A percentile compares a stretch with the other conserved stretches of the same genome.
Evolutionary conservation across 805 yeast species (phyloP).

Genomic region (Yarrowia sp.): DNA sequence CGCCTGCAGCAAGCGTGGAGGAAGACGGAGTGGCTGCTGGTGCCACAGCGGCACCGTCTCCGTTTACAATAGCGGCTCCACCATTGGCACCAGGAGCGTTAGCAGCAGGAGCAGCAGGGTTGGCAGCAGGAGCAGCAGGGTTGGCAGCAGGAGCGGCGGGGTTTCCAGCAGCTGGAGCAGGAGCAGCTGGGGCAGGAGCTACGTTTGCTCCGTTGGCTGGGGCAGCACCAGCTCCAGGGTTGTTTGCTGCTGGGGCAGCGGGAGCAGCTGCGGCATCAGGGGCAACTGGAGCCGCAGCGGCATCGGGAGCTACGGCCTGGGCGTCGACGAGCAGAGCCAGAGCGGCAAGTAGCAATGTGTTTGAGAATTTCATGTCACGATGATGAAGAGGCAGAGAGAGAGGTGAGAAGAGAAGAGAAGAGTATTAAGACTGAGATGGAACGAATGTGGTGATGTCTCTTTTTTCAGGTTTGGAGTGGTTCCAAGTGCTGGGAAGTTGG

Average conservation of each 20-base stretch:
- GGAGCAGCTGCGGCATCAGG: not conserved
- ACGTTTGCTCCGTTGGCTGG: conserved; percentile 1
- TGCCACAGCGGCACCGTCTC: not conserved
- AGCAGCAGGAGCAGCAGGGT: not conserved
- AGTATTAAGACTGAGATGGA: not conserved
- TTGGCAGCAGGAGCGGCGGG: not conserved
- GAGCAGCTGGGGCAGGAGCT: not conserved
- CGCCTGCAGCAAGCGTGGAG: not conserved
- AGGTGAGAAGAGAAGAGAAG: not conserved
- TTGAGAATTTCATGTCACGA: not conserved
- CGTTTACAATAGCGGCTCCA: not conserved
- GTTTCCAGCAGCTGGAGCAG: not conserved
- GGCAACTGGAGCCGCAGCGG: not conserved
- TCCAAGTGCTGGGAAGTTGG: not conserved
- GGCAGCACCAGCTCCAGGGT: conserved; percentile 16
- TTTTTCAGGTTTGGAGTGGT: not conserved
- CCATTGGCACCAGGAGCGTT: not conserved
- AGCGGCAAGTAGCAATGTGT: not conserved
- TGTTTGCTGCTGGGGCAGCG: not conserved
- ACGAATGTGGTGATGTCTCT: not conserved
- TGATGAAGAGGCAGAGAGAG: not conserved
- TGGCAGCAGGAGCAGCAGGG: not conserved
- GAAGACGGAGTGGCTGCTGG: not conserved
- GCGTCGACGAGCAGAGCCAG: conserved; percentile 4
- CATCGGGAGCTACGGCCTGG: conserved; percentile 4